Percentiles rank a stretch among this genome's conserved stretches.
Evolutionary conservation across 306 rosid species (phyloP).

Genomic region (Oemleria cerasiformis): DNA sequence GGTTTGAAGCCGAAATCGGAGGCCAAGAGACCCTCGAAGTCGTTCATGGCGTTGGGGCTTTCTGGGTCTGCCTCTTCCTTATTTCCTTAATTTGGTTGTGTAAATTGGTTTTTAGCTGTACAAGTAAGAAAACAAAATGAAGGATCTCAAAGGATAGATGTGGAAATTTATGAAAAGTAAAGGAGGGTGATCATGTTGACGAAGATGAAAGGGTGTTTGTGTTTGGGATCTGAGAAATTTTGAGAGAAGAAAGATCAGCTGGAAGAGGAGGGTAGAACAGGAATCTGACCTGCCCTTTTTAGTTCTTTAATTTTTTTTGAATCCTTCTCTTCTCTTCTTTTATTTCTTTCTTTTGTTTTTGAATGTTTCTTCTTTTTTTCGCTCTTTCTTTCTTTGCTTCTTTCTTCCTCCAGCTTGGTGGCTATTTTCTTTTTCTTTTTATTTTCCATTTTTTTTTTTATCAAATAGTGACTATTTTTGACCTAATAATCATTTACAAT

Average conservation of each 20-base stretch:
- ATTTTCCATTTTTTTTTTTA: too few relatives aligned
- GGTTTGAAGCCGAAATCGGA: constrained; percentile 77
- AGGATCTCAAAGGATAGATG: constrained; percentile 8
- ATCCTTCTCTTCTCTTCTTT: background rate
- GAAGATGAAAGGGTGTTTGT: background rate
- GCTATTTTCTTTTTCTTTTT: too few relatives aligned
- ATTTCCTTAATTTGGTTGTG: background rate
- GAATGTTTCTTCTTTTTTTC: background rate
- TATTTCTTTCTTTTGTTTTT: background rate
- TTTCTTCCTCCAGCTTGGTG: background rate
- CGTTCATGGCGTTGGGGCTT: constrained; percentile 61
- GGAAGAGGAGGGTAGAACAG: background rate
- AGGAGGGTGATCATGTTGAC: constrained; percentile 5
- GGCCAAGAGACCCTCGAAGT: constrained; percentile 78
- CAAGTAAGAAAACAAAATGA: background rate
- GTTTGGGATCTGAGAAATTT: constrained; percentile 27
- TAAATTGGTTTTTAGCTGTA: constrained; percentile 1
- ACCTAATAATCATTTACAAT: background rate
- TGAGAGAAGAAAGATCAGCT: constrained; percentile 8
- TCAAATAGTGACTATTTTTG: background rate
- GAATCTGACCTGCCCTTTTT: constrained; percentile 16
- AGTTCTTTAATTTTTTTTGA: background rate
- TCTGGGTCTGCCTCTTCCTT: background rate
- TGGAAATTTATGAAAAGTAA: background rate
- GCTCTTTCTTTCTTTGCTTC: background rate